Base-by-base conservation (phyloP, 352 stramenopile species). In the Globisporangium lucens region DNA sequence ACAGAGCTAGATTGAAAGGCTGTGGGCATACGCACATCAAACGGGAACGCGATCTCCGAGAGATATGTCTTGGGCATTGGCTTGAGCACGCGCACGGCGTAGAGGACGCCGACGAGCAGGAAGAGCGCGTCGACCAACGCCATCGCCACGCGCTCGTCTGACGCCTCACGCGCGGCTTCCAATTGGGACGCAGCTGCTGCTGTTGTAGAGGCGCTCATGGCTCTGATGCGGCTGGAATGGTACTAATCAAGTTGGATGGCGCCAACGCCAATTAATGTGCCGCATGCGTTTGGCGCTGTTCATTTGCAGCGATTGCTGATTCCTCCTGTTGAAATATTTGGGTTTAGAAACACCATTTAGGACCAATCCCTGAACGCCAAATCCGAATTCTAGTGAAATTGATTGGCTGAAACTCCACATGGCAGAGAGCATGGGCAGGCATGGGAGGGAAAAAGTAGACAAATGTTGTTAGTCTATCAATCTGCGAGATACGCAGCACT, bases 41-140 rank as follows among this genome's bases (percentile, higher is more conserved):
- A 61, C 1, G 84, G 84, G 68, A 90, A 90, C 4, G 78, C 77
- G 55, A 92, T 92, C 69, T 92, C 84, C 1, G 84, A 92, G 33
- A 92, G 74, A 59, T 92, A 92, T 13, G 84, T 92, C 77, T 84
- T 92, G 43, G 84, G 77, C 58, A 85, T 74, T 0, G 80, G 75
- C 58, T 69, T 69, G 7, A 92, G 74, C 60, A 86, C 77, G 27
- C 85, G 78, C 29, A 69, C 70, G 41, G 73, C 73, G 65, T 92
- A 92, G 63, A 76, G 67, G 30, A 79, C 56, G n/a, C 84, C 80
- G 13, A 80, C 58, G 47, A 90, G 68, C 29, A 87, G 59, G 65
- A 90, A 92, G 56, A 83, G 24, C 27, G 63, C 72, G 66, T 88
- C 70, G 1, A 76, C 46, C 22, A 65, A 33, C 35, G 49, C 51